phyloP scores from a whole-genome alignment of 768 basidiomycete species.

The Leccinum incarnatum region DNA sequence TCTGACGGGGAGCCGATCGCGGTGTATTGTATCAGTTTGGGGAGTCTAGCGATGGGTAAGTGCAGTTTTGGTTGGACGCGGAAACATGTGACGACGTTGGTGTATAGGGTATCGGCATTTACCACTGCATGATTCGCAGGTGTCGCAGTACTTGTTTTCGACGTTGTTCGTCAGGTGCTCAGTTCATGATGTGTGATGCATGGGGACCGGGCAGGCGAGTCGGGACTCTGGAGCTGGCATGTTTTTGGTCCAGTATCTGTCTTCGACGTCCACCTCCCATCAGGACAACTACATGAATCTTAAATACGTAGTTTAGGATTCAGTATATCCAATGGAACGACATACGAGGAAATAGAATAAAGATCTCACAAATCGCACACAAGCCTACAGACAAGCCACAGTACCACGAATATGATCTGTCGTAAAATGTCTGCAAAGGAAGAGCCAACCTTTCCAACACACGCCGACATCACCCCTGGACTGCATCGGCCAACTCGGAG shows the following conservation, averaged over 20 bases:
- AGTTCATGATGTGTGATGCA: constrained; percentile 34
- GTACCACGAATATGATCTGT: no score
- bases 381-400: no score
- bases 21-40: constrained; percentile 69
- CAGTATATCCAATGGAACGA: no score
- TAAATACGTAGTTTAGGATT: no score
- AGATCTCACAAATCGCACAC: no score
- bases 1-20: constrained; percentile 66
- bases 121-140: constrained; percentile 83
- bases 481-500: no score
- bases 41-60: constrained; percentile 69
- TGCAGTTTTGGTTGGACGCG: background rate
- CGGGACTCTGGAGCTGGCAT: background rate
- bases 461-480: no score
- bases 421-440: no score
- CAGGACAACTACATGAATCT: no score
- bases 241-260: background rate
- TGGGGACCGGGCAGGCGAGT: background rate
- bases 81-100: background rate
- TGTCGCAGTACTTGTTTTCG: constrained; percentile 88
- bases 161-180: constrained; percentile 82
- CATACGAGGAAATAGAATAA: no score
- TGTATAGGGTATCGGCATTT: constrained; percentile 80
- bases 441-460: no score
- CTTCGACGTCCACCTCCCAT: background rate